Conservation (phyloP, 257 asterid genomes). For the Petunia secreta region DNA sequence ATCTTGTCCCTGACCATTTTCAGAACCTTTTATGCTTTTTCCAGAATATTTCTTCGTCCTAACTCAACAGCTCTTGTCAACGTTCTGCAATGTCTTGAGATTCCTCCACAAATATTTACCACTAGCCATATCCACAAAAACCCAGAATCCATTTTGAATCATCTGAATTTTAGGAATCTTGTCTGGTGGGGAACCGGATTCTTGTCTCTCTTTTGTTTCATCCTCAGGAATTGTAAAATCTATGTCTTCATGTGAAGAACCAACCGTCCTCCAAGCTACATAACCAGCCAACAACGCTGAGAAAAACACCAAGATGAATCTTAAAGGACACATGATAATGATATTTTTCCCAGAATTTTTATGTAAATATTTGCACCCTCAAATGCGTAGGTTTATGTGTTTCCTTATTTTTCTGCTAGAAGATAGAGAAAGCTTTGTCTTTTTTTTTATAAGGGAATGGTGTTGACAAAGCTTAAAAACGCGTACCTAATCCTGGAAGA, state of each 20-base stretch:
- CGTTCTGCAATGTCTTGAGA: slow-evolving; percentile 32
- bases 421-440: too few relatives aligned
- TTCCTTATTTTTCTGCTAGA: background rate
- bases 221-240: slow-evolving; percentile 24
- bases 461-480: background rate
- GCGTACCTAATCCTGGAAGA: slow-evolving; percentile 25
- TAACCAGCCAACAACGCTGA: slow-evolving; percentile 59
- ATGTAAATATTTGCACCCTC: background rate
- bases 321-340: slow-evolving; percentile 53
- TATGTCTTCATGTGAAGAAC: slow-evolving; percentile 25
- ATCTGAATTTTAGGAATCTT: slow-evolving; percentile 26
- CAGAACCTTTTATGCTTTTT: too few relatives aligned
- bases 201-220: slow-evolving; percentile 22
- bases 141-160: slow-evolving; percentile 49
- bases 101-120: slow-evolving; percentile 56
- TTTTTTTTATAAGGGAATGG: slow-evolving; percentile 4
- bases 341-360: background rate
- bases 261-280: slow-evolving; percentile 50
- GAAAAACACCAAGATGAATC: slow-evolving; percentile 57
- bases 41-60: background rate
- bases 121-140: slow-evolving; percentile 57
- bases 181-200: slow-evolving; percentile 28
- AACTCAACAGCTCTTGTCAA: slow-evolving; percentile 6
- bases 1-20: too few relatives aligned
- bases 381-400: background rate